Conservation (phyloP, 805 yeast genomes). For the Metschnikowia borealis region DNA sequence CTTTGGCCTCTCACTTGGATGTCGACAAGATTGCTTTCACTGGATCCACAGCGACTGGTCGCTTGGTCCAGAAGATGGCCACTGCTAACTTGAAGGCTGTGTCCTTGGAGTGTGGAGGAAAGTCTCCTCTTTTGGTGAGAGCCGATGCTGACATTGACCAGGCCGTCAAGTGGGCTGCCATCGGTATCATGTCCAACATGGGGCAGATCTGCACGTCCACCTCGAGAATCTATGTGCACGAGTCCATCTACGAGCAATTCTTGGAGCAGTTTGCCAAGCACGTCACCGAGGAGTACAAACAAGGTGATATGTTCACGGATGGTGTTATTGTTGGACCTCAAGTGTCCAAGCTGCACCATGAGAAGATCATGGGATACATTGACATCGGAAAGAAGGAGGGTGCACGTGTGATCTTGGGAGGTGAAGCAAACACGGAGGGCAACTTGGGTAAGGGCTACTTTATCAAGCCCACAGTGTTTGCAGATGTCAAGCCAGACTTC, state of each 20-base stretch:
- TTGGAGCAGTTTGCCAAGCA: constrained; percentile 41
- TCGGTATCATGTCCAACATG: constrained; percentile 60
- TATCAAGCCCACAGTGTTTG: constrained; percentile 72
- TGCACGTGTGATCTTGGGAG: constrained; percentile 40
- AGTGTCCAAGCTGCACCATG: constrained; percentile 53
- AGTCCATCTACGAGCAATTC: constrained; percentile 51
- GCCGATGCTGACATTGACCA: constrained; percentile 62
- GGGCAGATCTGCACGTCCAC: constrained; percentile 72
- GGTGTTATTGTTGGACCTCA: constrained; percentile 57
- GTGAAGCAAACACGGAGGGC: constrained; percentile 38
- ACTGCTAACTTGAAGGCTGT: constrained; percentile 58
- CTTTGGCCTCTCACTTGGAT: constrained; percentile 56
- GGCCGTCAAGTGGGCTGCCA: constrained; percentile 64
- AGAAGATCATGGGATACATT: constrained; percentile 44
- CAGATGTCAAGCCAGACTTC: constrained; percentile 63
- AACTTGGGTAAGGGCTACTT: constrained; percentile 52
- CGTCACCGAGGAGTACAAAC: constrained; percentile 46
- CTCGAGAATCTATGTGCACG: constrained; percentile 59
- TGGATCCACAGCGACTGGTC: constrained; percentile 66
- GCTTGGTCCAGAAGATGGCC: constrained; percentile 59
- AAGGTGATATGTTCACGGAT: constrained; percentile 52
- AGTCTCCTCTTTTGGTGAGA: constrained; percentile 60
- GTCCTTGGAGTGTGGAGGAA: constrained; percentile 71
- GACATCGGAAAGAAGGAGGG: constrained; percentile 45
- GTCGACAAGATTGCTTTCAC: constrained; percentile 61